Base-by-base conservation (phyloP, 2,329 filamentous ascomycete species). In the Alternaria gansuensis region DNA sequence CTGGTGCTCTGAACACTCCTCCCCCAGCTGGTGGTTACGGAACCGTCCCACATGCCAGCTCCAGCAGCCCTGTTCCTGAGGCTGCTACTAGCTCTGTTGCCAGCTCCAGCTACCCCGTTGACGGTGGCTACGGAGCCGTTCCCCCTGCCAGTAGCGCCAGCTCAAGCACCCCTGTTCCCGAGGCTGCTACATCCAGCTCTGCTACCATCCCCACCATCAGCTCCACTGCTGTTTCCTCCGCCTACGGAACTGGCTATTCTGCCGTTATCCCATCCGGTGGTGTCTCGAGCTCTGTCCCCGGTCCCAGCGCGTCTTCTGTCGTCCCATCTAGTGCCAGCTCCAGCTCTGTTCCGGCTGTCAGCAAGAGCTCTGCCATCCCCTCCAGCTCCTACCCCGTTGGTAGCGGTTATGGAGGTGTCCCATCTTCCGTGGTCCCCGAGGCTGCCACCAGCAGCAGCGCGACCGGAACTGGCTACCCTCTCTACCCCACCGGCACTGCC, bases 401-500 rank as follows among this genome's bases (percentile, higher is more conserved):
- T 34, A 29, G 44, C 10, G 44, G 44, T 7, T 46, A 46, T 29
- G 44, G 44, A 6, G 44, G 44, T 23, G 33, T 24, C 11, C 21
- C 44, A 14, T 48, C 50, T 21, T 41, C 53, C 21, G 23, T 13
- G 11, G 39, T 52, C 31, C 45, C 58, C 45, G 50, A 55, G 41
- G 58, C 49, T 37, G 28, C 54, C 9, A 53, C 46, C 48, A 48
- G 17, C 29, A 49, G 49, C 53, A 50, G 29, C 49, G 24, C 43
- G 40, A 11, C 46, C 23, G 59, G 54, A 29, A 60, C 52, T 51
- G 61, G 56, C 37, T 64, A 60, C 63, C 58, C 52, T 59, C 58
- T 59, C 9, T 63, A 64, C 66, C 69, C 69, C 41, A 68, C 64
- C 11, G 71, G 70, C 63, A 68, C 64, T 43, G 63, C 79, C 26